Evolutionary conservation across 805 yeast genomes (phyloP).

Genomic region (Komagataella mondaviorum): DNA sequence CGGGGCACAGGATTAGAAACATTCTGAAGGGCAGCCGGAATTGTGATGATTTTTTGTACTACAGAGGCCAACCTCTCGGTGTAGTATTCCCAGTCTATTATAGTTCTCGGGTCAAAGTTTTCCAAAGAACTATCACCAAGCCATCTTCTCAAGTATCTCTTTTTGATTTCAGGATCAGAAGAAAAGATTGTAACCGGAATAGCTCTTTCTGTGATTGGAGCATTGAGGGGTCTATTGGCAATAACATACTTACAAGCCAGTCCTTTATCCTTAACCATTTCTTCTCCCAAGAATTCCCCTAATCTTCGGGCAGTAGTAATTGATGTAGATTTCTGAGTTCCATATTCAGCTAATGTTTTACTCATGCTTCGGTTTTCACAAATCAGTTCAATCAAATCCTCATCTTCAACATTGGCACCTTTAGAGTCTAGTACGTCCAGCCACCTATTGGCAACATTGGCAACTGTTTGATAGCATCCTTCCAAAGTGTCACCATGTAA

Average conservation of each 20-base stretch:
- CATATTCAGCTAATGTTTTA: slow-evolving; percentile 81
- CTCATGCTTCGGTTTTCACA: slow-evolving; percentile 96
- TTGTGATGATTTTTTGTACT: slow-evolving; percentile 86
- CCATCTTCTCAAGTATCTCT: slow-evolving; percentile 76
- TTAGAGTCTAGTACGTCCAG: slow-evolving; percentile 80
- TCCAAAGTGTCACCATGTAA: slow-evolving; percentile 73
- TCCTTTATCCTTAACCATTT: slow-evolving; percentile 94
- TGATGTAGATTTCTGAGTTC: slow-evolving; percentile 81
- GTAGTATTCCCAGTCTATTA: slow-evolving; percentile 91
- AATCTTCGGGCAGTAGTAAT: slow-evolving; percentile 89
- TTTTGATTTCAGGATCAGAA: slow-evolving; percentile 59
- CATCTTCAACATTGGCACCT: slow-evolving; percentile 83
- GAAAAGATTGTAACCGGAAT: slow-evolving; percentile 93
- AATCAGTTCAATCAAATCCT: slow-evolving; percentile 86
- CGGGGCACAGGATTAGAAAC: slow-evolving; percentile 88
- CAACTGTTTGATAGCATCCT: slow-evolving; percentile 78
- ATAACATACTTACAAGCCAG: slow-evolving; percentile 90
- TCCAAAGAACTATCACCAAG: slow-evolving; percentile 62
- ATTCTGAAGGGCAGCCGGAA: slow-evolving; percentile 93
- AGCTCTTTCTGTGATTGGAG: slow-evolving; percentile 94
- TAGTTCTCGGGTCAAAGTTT: slow-evolving; percentile 75
- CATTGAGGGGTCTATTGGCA: slow-evolving; percentile 65
- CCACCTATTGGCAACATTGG: slow-evolving; percentile 92
- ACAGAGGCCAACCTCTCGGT: slow-evolving; percentile 85
- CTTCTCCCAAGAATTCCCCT: slow-evolving; percentile 91